Base-by-base conservation (phyloP, 2,329 filamentous ascomycete genomes). In the Trichoderma simmonsii region DNA sequence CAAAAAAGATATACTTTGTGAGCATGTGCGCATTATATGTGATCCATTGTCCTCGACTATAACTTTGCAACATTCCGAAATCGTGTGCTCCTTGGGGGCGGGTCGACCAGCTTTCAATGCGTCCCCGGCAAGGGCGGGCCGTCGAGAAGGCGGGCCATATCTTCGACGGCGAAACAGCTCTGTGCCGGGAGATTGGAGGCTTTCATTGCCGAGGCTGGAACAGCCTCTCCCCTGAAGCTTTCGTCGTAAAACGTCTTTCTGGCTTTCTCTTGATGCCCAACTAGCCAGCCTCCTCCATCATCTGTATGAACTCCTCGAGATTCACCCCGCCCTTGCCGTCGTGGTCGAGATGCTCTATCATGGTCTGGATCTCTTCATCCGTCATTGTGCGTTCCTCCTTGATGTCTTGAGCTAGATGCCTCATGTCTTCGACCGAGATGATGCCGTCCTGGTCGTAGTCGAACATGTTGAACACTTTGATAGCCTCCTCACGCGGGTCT, bases 271-370 rank as follows among this genome's bases (percentile, higher is more conserved):
- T 36, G 39, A 28, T 48, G 60, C 24, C 43, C 68, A 57, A n/a
- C 32, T 71, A 71, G 48, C 61, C 68, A 72, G 81, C 81, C 77
- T 84, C 82, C 72, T 83, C 82, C 85, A 88, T 87, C 82, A 91
- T 89, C 77, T 89, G 88, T 67, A 90, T 87, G 78, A 92, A 92
- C 80, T 92, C 90, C 72, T 92, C 90, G 75, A 89, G 85, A 74
- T 88, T 89, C 8, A 92, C 90, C 70, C 88, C 94, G 12, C 95
- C 95, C 77, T 97, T 97, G 1, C 94, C 95, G 79, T 97, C 93
- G 75, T 98, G 87, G 84, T 99, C 96, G 84, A 98, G 97, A 82
- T 98, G 95, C 79, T 98, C 94, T 83, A 99, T 96, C 96, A 99
- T 99, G 75, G 94, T 94, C 76, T 90, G 87, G 73, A 99, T 86